Percentiles rank a stretch among this genome's conserved stretches.
Evolutionary conservation across 108 stramenopile species (phyloP).

Genomic region (Poteriospumella lacustris): DNA sequence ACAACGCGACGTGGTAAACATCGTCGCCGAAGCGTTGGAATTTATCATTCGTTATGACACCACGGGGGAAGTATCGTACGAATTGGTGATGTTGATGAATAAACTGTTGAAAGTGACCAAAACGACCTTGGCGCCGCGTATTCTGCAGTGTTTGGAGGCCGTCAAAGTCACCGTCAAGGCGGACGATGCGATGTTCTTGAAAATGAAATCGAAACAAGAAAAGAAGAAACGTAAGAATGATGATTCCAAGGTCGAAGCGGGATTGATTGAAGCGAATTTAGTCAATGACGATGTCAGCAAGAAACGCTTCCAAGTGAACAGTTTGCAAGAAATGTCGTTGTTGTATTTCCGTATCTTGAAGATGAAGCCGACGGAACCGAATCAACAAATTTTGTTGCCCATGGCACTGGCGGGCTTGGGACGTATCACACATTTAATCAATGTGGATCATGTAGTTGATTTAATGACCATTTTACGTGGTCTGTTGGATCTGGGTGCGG

Average conservation of each 20-base stretch:
- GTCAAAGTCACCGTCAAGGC: not conserved
- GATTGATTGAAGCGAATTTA: not conserved
- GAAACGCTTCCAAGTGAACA: not conserved
- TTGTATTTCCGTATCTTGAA: conserved; percentile 25
- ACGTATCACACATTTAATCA: conserved; percentile 25
- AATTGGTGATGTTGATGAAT: conserved; percentile 1
- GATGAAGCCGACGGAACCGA: too few species aligned
- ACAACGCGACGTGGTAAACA: too few species aligned
- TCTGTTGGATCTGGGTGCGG: not conserved
- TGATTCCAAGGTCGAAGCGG: not conserved
- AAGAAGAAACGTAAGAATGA: conserved; percentile 6
- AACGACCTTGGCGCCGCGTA: not conserved
- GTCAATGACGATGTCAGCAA: not conserved
- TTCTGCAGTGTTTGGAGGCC: not conserved
- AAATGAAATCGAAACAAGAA: not conserved
- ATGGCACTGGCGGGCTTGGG: conserved; percentile 14
- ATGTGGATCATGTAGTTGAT: conserved; percentile 16
- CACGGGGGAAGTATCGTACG: not conserved
- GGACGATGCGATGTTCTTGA: not conserved
- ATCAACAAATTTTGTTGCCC: not conserved
- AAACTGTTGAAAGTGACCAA: not conserved
- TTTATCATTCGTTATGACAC: not conserved
- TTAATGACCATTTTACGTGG: not conserved
- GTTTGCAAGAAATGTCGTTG: conserved; percentile 1
- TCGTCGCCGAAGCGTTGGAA: not conserved